Percentiles rank a stretch among this genome's conserved stretches.
These are phyloP conservation scores for Neurospora sp. DNA, from an alignment of 495 filamentous ascomycete genomes.

Conservation along the genomic window DNA sequence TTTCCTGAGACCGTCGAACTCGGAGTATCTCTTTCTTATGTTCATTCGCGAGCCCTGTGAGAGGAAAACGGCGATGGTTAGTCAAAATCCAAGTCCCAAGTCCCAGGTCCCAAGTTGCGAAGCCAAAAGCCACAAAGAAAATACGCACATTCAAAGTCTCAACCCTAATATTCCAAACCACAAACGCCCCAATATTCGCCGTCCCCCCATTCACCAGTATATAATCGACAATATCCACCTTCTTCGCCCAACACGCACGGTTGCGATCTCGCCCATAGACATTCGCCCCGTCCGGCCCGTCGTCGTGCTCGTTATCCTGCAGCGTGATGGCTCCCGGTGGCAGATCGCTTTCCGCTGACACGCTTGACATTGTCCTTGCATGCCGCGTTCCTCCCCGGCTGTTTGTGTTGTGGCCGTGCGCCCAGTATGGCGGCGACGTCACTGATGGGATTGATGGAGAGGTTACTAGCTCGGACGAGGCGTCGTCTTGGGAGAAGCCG, in stretches of 20 bases:
- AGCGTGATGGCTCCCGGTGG: constrained; percentile 39
- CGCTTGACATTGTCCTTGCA: constrained; percentile 23
- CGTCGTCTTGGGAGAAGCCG: constrained; percentile 2
- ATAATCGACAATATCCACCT: constrained; percentile 42
- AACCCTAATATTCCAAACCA: constrained; percentile 46
- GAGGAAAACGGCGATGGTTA: background rate
- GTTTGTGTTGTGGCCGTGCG: background rate
- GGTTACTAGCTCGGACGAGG: constrained; percentile 2
- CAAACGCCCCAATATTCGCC: constrained; percentile 46
- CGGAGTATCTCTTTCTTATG: constrained; percentile 49
- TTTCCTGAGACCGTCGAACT: constrained; percentile 43
- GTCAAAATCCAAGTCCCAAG: background rate
- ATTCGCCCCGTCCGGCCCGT: constrained; percentile 22
- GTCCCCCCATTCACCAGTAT: constrained; percentile 40
- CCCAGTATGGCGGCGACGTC: constrained; percentile 28
- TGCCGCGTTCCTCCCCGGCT: background rate
- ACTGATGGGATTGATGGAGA: constrained; percentile 9
- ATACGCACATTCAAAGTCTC: constrained; percentile 38
- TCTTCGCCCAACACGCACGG: constrained; percentile 46
- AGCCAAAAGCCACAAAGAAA: too few relatives aligned
- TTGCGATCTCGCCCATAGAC: constrained; percentile 31
- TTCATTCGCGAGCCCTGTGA: constrained; percentile 41
- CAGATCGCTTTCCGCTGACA: constrained; percentile 36
- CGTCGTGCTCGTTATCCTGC: constrained; percentile 41
- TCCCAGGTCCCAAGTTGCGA: background rate